Percentiles rank a stretch among this genome's conserved stretches.
Conservation (phyloP, 768 basidiomycete genomes). For the Paxillus ammoniavirescens region DNA sequence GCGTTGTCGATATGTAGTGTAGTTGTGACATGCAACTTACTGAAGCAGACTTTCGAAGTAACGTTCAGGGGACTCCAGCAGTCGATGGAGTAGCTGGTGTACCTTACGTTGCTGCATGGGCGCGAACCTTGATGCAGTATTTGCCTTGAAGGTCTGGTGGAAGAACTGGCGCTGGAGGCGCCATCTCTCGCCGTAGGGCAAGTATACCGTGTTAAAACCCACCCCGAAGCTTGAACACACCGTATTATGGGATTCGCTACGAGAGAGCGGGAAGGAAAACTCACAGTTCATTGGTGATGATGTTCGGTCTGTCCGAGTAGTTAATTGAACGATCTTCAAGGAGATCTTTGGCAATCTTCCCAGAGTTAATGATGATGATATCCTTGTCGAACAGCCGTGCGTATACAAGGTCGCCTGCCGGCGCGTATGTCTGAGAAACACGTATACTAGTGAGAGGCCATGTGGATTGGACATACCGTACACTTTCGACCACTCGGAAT, state of each 20-base stretch:
- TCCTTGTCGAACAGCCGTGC: constrained; percentile 10
- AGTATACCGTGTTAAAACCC: constrained; percentile 12
- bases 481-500: constrained; percentile 10
- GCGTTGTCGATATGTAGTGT: constrained; percentile 10
- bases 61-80: constrained; percentile 8
- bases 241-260: background rate
- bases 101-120: constrained; percentile 14
- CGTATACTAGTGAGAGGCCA: background rate
- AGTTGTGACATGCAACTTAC: constrained; percentile 3
- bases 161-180: constrained; percentile 17
- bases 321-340: constrained; percentile 18
- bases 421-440: background rate
- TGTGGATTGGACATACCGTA: constrained; percentile 3
- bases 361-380: constrained; percentile 13
- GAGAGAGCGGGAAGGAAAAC: background rate
- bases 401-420: constrained; percentile 14
- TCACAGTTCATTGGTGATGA: constrained; percentile 15
- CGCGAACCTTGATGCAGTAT: constrained; percentile 11
- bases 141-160: constrained; percentile 15
- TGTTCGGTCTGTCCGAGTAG: constrained; percentile 17
- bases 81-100: constrained; percentile 1
- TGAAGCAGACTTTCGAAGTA: constrained; percentile 9
- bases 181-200: constrained; percentile 20
- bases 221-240: constrained; percentile 10
- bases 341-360: constrained; percentile 10